phyloP scores from a whole-genome alignment of 2,329 filamentous ascomycete genomes.

The Penicillium sp. region DNA sequence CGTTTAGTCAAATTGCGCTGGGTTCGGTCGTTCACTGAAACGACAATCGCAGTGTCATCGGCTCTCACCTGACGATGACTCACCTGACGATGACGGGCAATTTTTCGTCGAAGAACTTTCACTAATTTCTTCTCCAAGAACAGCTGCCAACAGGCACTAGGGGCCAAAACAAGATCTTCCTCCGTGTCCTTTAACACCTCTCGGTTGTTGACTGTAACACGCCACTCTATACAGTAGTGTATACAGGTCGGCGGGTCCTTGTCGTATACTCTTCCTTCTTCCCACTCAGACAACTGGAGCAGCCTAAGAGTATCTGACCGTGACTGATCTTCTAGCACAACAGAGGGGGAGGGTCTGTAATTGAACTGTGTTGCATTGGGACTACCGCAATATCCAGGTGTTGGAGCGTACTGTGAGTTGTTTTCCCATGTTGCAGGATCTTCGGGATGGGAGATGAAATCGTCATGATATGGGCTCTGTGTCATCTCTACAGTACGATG shows the following conservation, averaged over 20 bases:
- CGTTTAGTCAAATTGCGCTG: constrained; percentile 4
- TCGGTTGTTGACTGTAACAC: constrained; percentile 7
- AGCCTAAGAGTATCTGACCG: background rate
- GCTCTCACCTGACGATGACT: background rate
- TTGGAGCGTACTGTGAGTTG: too few relatives aligned
- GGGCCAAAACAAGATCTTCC: constrained; percentile 3
- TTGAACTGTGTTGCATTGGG: background rate
- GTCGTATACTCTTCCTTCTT: constrained; percentile 9
- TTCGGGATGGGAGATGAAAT: too few relatives aligned
- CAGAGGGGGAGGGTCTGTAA: constrained; percentile 2
- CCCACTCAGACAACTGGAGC: constrained; percentile 4
- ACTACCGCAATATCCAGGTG: background rate
- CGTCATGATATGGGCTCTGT: background rate
- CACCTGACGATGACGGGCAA: background rate
- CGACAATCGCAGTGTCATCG: background rate
- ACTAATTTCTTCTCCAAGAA: constrained; percentile 1
- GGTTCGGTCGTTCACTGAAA: constrained; percentile 1
- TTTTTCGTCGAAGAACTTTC: constrained; percentile 2
- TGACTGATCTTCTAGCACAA: background rate
- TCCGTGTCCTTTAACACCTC: constrained; percentile 4
- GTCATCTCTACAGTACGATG: background rate
- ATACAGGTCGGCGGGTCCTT: constrained; percentile 9
- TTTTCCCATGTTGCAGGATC: background rate
- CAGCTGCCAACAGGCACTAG: constrained; percentile 3
- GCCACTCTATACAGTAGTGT: constrained; percentile 10